Evolutionary conservation across 1,139 yeast genomes (phyloP).

Genomic region (Kodamaea alishanica): DNA sequence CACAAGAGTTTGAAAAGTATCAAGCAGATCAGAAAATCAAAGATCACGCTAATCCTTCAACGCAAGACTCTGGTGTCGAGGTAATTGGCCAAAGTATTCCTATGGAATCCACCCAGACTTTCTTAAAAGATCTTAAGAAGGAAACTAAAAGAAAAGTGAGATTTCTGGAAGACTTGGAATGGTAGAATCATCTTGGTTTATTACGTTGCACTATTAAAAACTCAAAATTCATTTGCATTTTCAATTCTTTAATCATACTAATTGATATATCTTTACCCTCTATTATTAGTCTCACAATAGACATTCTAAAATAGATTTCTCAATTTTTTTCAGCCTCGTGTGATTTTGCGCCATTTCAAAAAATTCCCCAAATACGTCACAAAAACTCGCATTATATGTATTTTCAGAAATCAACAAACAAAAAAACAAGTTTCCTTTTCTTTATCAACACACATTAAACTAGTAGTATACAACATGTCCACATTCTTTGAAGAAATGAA

Average conservation of each 20-base stretch:
- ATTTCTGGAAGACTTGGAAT: constrained; percentile 55
- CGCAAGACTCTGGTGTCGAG: constrained; percentile 13
- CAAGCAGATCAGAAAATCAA: constrained; percentile 2
- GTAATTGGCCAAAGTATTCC: constrained; percentile 13
- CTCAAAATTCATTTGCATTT: no score
- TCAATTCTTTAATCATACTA: no score
- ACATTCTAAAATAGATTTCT: no score
- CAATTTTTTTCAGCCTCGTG: no score
- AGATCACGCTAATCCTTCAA: neutral
- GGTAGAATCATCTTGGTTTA: constrained; percentile 26
- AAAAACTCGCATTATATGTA: neutral
- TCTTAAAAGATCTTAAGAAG: no score
- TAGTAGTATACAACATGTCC: constrained; percentile 34
- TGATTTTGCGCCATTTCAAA: neutral
- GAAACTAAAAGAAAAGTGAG: constrained; percentile 24
- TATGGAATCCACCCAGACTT: no score
- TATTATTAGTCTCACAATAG: no score
- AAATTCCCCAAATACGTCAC: neutral
- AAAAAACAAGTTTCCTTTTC: neutral
- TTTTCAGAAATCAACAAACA: neutral
- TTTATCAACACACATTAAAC: no score
- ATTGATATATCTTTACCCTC: no score
- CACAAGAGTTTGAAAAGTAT: constrained; percentile 28
- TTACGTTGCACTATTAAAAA: no score
- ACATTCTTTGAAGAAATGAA: constrained; percentile 80